These are phyloP conservation scores for Boechera divaricarpa DNA, from an alignment of 345 rosid genomes.

Conservation along the genomic window DNA sequence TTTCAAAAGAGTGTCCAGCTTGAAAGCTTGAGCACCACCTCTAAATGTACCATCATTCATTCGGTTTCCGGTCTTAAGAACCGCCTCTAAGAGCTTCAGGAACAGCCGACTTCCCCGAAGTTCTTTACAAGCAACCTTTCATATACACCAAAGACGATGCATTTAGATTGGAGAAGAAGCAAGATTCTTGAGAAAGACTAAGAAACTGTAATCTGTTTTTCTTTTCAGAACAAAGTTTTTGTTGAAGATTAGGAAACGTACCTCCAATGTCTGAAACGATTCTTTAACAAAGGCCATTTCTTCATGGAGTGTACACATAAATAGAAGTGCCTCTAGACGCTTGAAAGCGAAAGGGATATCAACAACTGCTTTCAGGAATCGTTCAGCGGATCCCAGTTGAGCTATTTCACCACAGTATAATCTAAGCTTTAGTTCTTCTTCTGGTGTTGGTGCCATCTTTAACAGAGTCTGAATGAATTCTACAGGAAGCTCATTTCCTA, in stretches of 20 bases:
- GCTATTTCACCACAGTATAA: conserved; percentile 73
- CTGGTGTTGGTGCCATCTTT: conserved; percentile 94
- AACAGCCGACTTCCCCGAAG: conserved; percentile 82
- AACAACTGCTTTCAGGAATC: conserved; percentile 84
- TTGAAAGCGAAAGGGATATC: conserved; percentile 88
- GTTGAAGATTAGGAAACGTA: conserved; percentile 40
- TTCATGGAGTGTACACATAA: conserved; percentile 87
- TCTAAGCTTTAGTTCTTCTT: conserved; percentile 98
- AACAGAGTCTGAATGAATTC: conserved; percentile 83
- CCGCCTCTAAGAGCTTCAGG: conserved; percentile 97
- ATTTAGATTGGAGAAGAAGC: conserved; percentile 8
- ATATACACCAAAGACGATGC: conserved; percentile 21
- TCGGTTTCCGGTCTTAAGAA: conserved; percentile 98
- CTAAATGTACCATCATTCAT: conserved; percentile 99
- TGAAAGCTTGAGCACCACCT: conserved; percentile 97
- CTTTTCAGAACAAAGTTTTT: conserved; percentile 21
- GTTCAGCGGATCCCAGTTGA: conserved; percentile 90
- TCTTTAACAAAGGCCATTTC: conserved; percentile 71
- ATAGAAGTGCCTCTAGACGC: conserved; percentile 82
- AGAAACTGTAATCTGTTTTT: not conserved
- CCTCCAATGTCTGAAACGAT: conserved; percentile 84
- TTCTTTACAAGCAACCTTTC: conserved; percentile 89
- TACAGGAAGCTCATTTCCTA: conserved; percentile 92
- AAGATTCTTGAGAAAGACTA: conserved; percentile 15
- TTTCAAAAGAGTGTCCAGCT: conserved; percentile 96